Percentiles rank a stretch among this genome's conserved stretches.
These are phyloP conservation scores for Herpetomonas samuelpessoai DNA, from an alignment of 208 protist species.

Conservation along the genomic window DNA sequence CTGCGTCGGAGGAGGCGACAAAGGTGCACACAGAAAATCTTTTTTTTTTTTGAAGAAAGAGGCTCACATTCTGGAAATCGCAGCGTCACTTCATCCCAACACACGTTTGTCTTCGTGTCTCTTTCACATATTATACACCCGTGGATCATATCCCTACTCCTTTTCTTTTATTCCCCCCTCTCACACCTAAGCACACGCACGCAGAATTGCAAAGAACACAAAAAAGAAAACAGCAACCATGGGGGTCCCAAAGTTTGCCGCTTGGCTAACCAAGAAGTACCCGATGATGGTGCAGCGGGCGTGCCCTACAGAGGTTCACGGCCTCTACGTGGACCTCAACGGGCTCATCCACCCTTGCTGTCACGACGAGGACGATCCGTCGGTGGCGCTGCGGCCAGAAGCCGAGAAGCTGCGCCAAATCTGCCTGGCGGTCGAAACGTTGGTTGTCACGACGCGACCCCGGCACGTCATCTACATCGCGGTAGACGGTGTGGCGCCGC, in stretches of 20 bases:
- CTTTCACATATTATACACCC: too few species aligned
- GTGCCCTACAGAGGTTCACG: slow-evolving; percentile 51
- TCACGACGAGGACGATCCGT: slow-evolving; percentile 91
- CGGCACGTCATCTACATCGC: slow-evolving; percentile 96
- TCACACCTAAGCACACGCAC: too few species aligned
- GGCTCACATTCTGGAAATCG: too few species aligned
- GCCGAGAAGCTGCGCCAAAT: slow-evolving; percentile 75
- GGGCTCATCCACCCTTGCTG: slow-evolving; percentile 98
- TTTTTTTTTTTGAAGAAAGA: too few species aligned
- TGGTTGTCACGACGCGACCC: slow-evolving; percentile 96
- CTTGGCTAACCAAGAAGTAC: slow-evolving; percentile 83
- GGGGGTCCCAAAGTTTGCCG: slow-evolving; percentile 82
- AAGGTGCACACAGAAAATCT: too few species aligned
- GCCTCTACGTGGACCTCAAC: slow-evolving; percentile 94
- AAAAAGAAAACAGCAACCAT: slow-evolving; percentile 31
- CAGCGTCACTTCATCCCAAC: too few species aligned
- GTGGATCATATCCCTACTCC: too few species aligned
- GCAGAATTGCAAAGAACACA: too few species aligned
- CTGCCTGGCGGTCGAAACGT: slow-evolving; percentile 95
- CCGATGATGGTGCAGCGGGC: slow-evolving; percentile 45
- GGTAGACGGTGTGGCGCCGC: slow-evolving; percentile 97
- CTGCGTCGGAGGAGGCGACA: too few species aligned
- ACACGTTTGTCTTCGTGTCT: too few species aligned
- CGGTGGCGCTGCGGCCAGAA: slow-evolving; percentile 59
- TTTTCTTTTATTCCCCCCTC: too few species aligned